These are phyloP conservation scores for Areca catechu DNA, from an alignment of 176 grass and related monocot species.

Conservation along the genomic window DNA sequence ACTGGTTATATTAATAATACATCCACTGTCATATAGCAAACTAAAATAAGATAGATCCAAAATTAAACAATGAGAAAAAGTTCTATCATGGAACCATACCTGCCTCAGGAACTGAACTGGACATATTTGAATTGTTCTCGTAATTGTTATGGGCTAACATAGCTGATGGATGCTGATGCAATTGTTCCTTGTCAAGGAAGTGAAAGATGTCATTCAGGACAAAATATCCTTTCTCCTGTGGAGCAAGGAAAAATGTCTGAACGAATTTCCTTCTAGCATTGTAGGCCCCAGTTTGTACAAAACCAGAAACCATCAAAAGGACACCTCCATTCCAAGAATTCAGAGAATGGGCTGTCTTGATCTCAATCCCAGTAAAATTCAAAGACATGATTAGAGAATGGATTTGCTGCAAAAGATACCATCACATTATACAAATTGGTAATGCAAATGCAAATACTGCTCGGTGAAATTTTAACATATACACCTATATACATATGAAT, in stretches of 20 bases:
- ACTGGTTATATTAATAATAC: too few species aligned
- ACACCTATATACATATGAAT: too few species aligned
- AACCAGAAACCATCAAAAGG: conserved; percentile 76
- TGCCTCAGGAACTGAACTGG: conserved; percentile 28
- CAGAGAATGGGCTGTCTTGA: conserved; percentile 74
- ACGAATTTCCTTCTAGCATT: conserved; percentile 65
- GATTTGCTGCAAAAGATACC: conserved; percentile 54
- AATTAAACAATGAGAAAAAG: too few species aligned
- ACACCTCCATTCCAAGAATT: conserved; percentile 84
- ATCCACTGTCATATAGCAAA: too few species aligned
- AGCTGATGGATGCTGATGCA: conserved; percentile 29
- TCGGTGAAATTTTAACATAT: too few species aligned
- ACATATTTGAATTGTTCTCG: conserved; percentile 38
- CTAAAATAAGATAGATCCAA: too few species aligned
- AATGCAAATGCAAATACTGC: too few species aligned
- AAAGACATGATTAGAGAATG: conserved; percentile 69
- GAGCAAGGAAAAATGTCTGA: conserved; percentile 90
- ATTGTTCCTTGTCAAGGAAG: conserved; percentile 79
- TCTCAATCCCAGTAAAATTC: conserved; percentile 86
- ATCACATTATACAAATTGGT: too few species aligned
- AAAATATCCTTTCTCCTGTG: conserved; percentile 97
- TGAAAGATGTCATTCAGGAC: conserved; percentile 95
- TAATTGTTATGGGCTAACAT: conserved; percentile 35
- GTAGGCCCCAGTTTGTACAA: conserved; percentile 70
- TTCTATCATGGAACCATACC: conserved; percentile 22